Percentiles rank a stretch among this genome's conserved stretches.
Evolutionary conservation across 805 yeast species (phyloP).

Genomic region (Teunomyces atbi): DNA sequence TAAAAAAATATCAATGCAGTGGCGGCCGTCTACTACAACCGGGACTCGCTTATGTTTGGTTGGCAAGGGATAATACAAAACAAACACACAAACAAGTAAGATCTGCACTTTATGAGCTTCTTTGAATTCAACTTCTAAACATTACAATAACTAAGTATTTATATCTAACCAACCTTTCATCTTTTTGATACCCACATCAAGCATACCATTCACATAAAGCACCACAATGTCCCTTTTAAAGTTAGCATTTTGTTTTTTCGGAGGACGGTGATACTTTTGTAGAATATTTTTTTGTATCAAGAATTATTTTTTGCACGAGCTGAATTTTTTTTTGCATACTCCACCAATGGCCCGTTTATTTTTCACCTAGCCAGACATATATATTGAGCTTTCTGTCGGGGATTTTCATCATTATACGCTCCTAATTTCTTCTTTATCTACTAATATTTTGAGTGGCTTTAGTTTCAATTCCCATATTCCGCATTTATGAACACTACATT

Average conservation of each 20-base stretch:
- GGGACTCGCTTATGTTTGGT: background rate
- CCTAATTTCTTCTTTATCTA: background rate
- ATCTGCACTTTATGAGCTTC: background rate
- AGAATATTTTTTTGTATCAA: background rate
- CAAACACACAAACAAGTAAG: background rate
- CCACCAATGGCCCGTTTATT: conserved; percentile 1
- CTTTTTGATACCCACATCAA: too few relatives aligned
- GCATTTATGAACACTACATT: conserved; percentile 1
- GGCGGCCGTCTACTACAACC: background rate
- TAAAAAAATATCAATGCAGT: background rate
- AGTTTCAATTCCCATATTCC: background rate
- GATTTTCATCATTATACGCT: background rate
- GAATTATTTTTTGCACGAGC: background rate
- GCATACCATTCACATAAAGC: background rate
- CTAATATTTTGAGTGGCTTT: background rate
- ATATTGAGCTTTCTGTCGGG: background rate
- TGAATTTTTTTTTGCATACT: background rate
- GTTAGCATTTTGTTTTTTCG: background rate
- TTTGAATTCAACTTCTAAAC: background rate
- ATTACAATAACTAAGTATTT: too few relatives aligned
- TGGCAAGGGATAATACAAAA: background rate
- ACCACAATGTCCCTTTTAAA: background rate
- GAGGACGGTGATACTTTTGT: background rate
- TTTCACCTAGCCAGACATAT: background rate
- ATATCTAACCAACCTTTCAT: too few relatives aligned